Percentiles rank a stretch among this genome's conserved stretches.
phyloP scores from a whole-genome alignment of 257 asterid species.

The Solanum habrochaites region DNA sequence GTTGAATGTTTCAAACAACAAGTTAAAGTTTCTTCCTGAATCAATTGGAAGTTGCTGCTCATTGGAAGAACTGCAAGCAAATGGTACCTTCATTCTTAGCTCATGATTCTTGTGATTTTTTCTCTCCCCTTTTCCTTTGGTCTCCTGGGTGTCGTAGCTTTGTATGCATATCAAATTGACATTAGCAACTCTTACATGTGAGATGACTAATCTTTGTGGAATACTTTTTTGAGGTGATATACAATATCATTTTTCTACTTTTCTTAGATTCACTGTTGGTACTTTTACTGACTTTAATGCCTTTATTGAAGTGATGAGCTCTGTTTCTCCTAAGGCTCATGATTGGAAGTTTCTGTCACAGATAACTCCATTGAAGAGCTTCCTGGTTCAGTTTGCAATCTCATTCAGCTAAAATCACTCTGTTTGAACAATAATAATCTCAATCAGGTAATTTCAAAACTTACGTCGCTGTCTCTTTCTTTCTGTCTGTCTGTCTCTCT shows the following conservation, averaged over 20 bases:
- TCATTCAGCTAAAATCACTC: slow-evolving; percentile 77
- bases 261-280: background rate
- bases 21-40: slow-evolving; percentile 73
- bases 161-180: background rate
- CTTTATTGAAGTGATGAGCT: too few relatives aligned
- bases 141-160: background rate
- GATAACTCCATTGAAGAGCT: slow-evolving; percentile 83
- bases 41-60: slow-evolving; percentile 95
- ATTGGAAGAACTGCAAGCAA: slow-evolving; percentile 92
- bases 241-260: background rate
- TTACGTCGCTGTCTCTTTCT: background rate
- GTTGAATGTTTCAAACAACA: slow-evolving; percentile 79
- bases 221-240: background rate
- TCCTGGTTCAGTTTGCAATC: slow-evolving; percentile 80
- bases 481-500: background rate
- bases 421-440: slow-evolving; percentile 69
- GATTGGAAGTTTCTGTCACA: slow-evolving; percentile 15
- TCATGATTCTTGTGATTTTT: background rate
- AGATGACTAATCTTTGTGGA: background rate
- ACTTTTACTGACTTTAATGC: background rate
- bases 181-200: background rate
- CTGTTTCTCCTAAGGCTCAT: background rate
- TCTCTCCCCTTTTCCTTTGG: background rate
- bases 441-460: slow-evolving; percentile 45
- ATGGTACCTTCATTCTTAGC: slow-evolving; percentile 43